Evolutionary conservation across 2,329 filamentous ascomycete genomes (phyloP).

Genomic region (Fusarium albosuccineum): DNA sequence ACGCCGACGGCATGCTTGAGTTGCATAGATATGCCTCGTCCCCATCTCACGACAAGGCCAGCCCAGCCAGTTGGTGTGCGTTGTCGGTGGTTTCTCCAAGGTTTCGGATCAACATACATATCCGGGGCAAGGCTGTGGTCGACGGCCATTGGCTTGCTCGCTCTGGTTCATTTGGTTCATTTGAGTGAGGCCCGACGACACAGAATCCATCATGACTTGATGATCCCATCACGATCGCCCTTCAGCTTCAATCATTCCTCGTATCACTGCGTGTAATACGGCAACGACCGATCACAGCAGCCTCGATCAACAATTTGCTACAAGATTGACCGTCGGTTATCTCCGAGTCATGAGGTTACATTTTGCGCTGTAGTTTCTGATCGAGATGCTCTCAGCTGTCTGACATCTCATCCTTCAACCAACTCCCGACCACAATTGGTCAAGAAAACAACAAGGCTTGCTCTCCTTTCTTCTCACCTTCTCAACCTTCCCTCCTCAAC

Average conservation of each 20-base stretch:
- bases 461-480: neutral
- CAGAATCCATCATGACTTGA: conserved; percentile 14
- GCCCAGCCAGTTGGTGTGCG: conserved; percentile 18
- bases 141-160: conserved; percentile 20
- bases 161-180: neutral
- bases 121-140: conserved; percentile 3
- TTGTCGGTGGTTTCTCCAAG: conserved; percentile 20
- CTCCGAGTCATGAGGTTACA: conserved; percentile 3
- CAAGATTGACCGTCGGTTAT: neutral
- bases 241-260: neutral
- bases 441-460: neutral
- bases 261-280: neutral
- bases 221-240: conserved; percentile 5
- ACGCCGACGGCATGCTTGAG: conserved; percentile 28
- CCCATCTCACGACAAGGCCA: conserved; percentile 20
- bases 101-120: conserved; percentile 23
- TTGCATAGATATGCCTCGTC: conserved; percentile 29
- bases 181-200: conserved; percentile 12
- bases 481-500: neutral
- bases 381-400: neutral
- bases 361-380: neutral
- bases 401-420: neutral
- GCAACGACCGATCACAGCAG: neutral
- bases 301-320: neutral
- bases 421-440: neutral